phyloP scores from a whole-genome alignment of 805 yeast species.

The Candida oleophila region DNA sequence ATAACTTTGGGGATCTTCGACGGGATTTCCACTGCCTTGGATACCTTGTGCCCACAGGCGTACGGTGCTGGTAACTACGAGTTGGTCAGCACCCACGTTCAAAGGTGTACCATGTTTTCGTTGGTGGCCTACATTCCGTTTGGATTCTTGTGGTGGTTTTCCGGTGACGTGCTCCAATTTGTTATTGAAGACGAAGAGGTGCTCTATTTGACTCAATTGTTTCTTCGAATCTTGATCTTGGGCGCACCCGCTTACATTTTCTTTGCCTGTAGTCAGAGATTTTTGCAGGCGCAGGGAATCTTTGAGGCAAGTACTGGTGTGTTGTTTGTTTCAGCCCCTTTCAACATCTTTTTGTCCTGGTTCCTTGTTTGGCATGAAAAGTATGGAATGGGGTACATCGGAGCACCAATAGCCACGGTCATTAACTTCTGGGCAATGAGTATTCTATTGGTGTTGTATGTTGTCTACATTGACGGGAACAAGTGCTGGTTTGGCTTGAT shows the following conservation, averaged over 20 bases:
- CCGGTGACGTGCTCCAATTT: slow-evolving; percentile 23
- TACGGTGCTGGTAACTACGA: slow-evolving; percentile 43
- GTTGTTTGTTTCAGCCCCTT: slow-evolving; percentile 40
- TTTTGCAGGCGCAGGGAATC: slow-evolving; percentile 46
- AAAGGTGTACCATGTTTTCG: slow-evolving; percentile 36
- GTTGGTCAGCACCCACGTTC: slow-evolving; percentile 36
- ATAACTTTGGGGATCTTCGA: slow-evolving; percentile 45
- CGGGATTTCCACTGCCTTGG: slow-evolving; percentile 47
- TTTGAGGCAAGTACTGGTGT: slow-evolving; percentile 48
- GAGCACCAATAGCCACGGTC: slow-evolving; percentile 44
- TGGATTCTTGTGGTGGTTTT: slow-evolving; percentile 41
- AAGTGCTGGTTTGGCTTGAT: slow-evolving; percentile 68
- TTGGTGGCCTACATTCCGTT: slow-evolving; percentile 36
- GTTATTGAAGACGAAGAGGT: slow-evolving; percentile 36
- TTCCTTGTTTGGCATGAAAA: slow-evolving; percentile 42
- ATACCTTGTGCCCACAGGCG: slow-evolving; percentile 46
- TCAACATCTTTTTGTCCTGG: slow-evolving; percentile 39
- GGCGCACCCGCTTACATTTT: slow-evolving; percentile 46
- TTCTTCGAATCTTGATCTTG: slow-evolving; percentile 31
- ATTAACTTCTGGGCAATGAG: slow-evolving; percentile 44
- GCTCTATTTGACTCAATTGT: slow-evolving; percentile 30
- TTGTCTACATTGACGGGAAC: slow-evolving; percentile 54
- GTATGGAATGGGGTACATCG: slow-evolving; percentile 41
- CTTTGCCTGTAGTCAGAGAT: slow-evolving; percentile 41
- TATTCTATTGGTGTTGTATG: slow-evolving; percentile 34